Conservation (phyloP, 805 yeast species). For the Saturnispora kantuleensis region DNA sequence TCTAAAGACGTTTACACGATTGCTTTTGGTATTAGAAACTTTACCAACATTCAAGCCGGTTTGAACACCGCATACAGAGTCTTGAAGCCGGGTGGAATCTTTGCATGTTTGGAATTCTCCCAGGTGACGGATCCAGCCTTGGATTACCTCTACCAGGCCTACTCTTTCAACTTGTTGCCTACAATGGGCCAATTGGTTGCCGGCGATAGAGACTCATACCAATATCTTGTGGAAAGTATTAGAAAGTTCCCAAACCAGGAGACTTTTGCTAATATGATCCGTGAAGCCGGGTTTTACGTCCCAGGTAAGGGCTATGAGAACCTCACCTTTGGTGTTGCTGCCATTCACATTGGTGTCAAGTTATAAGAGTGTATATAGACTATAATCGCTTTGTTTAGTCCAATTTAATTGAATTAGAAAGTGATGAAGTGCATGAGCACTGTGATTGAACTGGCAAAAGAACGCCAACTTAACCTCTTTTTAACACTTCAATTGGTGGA, state of each 20-base stretch:
- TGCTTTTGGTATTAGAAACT: constrained; percentile 95
- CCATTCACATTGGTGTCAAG: constrained; percentile 92
- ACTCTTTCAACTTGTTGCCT: constrained; percentile 82
- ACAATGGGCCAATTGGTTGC: constrained; percentile 94
- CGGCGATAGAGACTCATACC: constrained; percentile 91
- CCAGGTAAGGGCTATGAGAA: constrained; percentile 91
- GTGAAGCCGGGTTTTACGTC: constrained; percentile 88
- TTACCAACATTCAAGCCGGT: constrained; percentile 91
- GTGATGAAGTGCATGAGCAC: too few relatives aligned
- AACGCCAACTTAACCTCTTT: too few relatives aligned
- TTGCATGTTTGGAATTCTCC: constrained; percentile 91
- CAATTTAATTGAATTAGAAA: background rate
- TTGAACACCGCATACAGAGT: constrained; percentile 92
- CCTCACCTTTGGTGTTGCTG: constrained; percentile 89
- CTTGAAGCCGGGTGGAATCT: constrained; percentile 93
- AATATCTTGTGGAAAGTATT: constrained; percentile 91
- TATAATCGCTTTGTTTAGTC: too few relatives aligned
- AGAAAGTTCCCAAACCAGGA: constrained; percentile 89
- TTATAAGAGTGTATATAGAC: constrained; percentile 30
- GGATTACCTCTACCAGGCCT: constrained; percentile 72
- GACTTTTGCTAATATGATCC: constrained; percentile 81
- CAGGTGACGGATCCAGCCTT: constrained; percentile 76
- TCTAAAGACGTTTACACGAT: constrained; percentile 94
- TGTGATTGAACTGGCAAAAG: too few relatives aligned
- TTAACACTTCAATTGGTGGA: too few relatives aligned